phyloP scores from a whole-genome alignment of 495 filamentous ascomycete species.

The Annulohypoxylon maeteangense region DNA sequence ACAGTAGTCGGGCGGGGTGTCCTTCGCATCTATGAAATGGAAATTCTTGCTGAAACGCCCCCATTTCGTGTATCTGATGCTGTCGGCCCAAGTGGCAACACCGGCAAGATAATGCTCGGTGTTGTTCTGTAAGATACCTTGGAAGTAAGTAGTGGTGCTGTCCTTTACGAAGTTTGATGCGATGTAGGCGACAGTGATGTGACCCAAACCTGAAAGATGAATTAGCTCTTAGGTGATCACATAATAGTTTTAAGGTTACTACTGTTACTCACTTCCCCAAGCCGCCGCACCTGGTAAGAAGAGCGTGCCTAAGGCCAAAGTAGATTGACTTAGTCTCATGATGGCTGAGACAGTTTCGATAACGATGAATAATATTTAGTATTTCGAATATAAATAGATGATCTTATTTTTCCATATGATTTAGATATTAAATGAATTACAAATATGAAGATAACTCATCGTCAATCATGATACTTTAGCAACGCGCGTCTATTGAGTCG shows the following conservation, averaged over 20 bases:
- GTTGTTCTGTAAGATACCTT: slow-evolving; percentile 56
- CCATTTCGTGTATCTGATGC: slow-evolving; percentile 67
- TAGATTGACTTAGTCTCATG: slow-evolving; percentile 40
- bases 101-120: slow-evolving; percentile 66
- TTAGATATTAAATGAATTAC: neutral
- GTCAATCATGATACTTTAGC: slow-evolving; percentile 2
- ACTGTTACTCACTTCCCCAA: slow-evolving; percentile 51
- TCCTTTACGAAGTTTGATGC: slow-evolving; percentile 58
- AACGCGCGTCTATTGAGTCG: slow-evolving; percentile 13
- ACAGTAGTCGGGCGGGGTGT: slow-evolving; percentile 69
- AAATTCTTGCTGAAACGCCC: slow-evolving; percentile 67
- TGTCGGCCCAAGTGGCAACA: slow-evolving; percentile 73
- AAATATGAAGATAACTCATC: neutral
- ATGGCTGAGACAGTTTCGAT: slow-evolving; percentile 4
- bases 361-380: slow-evolving; percentile 1
- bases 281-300: slow-evolving; percentile 48
- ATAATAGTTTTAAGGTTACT: neutral
- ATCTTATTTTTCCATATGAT: neutral
- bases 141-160: slow-evolving; percentile 54
- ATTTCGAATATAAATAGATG: neutral
- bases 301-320: slow-evolving; percentile 38
- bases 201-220: slow-evolving; percentile 61
- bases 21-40: slow-evolving; percentile 79
- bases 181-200: slow-evolving; percentile 69
- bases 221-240: slow-evolving; percentile 23